These are phyloP conservation scores for Metschnikowia baotianmanensis DNA, from an alignment of 805 yeast genomes.

Conservation along the genomic window DNA sequence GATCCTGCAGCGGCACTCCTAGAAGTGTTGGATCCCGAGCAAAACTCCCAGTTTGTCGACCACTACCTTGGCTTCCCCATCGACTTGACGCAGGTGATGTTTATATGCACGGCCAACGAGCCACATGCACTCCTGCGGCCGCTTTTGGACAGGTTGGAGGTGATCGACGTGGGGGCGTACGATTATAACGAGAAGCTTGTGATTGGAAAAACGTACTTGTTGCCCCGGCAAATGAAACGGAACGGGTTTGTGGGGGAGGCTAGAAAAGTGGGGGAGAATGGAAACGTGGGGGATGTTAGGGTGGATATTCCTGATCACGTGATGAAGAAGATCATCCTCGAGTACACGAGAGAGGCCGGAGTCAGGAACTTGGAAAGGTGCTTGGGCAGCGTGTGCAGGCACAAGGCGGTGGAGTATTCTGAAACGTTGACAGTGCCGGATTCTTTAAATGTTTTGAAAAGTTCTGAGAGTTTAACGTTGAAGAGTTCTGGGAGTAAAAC, in stretches of 20 bases:
- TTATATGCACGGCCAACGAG: constrained; percentile 85
- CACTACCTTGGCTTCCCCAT: constrained; percentile 85
- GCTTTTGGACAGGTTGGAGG: constrained; percentile 79
- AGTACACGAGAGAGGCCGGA: constrained; percentile 83
- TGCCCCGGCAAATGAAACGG: constrained; percentile 71
- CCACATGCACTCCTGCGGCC: constrained; percentile 71
- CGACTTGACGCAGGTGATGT: constrained; percentile 76
- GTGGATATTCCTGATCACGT: constrained; percentile 52
- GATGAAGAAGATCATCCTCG: constrained; percentile 58
- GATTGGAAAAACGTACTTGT: constrained; percentile 63
- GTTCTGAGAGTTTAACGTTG: no score
- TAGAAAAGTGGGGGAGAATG: constrained; percentile 61
- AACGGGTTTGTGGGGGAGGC: constrained; percentile 54
- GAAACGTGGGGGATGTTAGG: constrained; percentile 44
- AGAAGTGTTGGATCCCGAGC: constrained; percentile 90
- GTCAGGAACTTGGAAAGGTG: constrained; percentile 76
- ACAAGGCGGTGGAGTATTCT: constrained; percentile 72
- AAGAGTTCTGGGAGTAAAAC: constrained; percentile 87
- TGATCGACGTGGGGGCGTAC: constrained; percentile 75
- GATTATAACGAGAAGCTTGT: constrained; percentile 72
- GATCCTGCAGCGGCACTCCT: constrained; percentile 88
- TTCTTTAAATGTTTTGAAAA: no score
- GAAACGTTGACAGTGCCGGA: no score
- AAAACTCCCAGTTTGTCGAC: constrained; percentile 71
- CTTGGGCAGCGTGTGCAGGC: constrained; percentile 74